Evolutionary conservation across 176 grass and related monocot species (phyloP).

Genomic region (Luzula sylvatica): DNA sequence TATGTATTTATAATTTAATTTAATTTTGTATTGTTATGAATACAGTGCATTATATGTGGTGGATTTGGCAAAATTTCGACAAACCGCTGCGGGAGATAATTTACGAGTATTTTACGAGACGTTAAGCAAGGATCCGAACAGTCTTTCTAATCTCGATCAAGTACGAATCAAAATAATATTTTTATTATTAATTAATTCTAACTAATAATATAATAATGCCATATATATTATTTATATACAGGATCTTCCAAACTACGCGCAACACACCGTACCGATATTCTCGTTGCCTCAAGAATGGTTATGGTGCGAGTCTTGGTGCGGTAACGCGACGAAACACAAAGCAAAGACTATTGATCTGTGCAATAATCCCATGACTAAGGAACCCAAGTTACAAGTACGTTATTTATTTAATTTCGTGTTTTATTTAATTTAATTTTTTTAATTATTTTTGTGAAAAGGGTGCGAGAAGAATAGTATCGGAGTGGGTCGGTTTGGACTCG

Average conservation of each 20-base stretch:
- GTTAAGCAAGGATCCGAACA: slow-evolving; percentile 96
- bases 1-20: neutral
- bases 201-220: too few relatives aligned
- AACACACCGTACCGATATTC: slow-evolving; percentile 96
- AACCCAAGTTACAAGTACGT: slow-evolving; percentile 91
- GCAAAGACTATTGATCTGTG: slow-evolving; percentile 98
- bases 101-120: slow-evolving; percentile 86
- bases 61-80: slow-evolving; percentile 91
- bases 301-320: slow-evolving; percentile 99
- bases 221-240: slow-evolving; percentile 31
- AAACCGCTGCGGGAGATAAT: slow-evolving; percentile 90
- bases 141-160: slow-evolving; percentile 99
- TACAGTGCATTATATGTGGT: slow-evolving; percentile 97
- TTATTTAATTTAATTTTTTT: neutral
- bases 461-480: slow-evolving; percentile 86
- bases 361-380: slow-evolving; percentile 99
- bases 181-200: too few relatives aligned
- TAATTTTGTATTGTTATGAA: slow-evolving; percentile 14
- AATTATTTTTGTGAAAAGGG: slow-evolving; percentile 31
- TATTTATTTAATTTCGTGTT: neutral
- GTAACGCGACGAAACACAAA: slow-evolving; percentile 81
- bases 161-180: too few relatives aligned
- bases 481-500: slow-evolving; percentile 77
- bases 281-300: slow-evolving; percentile 99
- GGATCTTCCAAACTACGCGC: slow-evolving; percentile 98